Evolutionary conservation across 768 basidiomycete species (phyloP), one percentile per base, ranked within the genome.

Genomic region (Pisolithus marmoratus): DNA sequence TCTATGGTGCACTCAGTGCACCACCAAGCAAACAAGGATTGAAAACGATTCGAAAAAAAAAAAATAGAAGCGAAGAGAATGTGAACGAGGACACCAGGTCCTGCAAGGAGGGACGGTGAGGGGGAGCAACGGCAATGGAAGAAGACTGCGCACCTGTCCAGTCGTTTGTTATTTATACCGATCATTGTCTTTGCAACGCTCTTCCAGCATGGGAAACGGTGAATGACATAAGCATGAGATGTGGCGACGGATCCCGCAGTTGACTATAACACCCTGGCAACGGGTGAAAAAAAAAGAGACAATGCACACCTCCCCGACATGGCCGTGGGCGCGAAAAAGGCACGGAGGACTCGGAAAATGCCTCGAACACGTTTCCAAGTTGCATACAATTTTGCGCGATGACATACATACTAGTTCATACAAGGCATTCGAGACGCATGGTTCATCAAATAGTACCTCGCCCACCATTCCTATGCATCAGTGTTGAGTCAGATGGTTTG

Each of bases 81-180:
- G 38, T 54, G 20, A 52, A 36, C 40, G 22, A 45, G 41, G 62
- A 60, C 62, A 46, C 66, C 60, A 38, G 64, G 60, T 60, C 60
- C 17, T 22, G 36, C 2, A 38, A 50, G 38, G 41, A 7, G 6
- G 41, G 31, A 15, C 7, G 23, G 45, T 38, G 4, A 50, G 23
- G 24, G 38, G 49, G 8, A 20, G 46, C 8, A 34, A 46, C 38
- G 31, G 43, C n/a, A 29, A 24, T 26, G 24, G 3, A 26, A 1
- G 27, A n/a, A 24, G 27, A 26, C 43, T 26, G 29, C 29, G 29
- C 29, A 31, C 29, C 29, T 15, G 34, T 34, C 34, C 14, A 23
- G 43, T 27, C 26, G 14, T 26, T 27, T 8, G 24, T 24, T 26
- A 45, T 45, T 29, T 45, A 45, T 45, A 45, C 43, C n/a, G 22